phyloP scores from a whole-genome alignment of 2,329 filamentous ascomycete species.

The Sclerotinia trifoliorum region DNA sequence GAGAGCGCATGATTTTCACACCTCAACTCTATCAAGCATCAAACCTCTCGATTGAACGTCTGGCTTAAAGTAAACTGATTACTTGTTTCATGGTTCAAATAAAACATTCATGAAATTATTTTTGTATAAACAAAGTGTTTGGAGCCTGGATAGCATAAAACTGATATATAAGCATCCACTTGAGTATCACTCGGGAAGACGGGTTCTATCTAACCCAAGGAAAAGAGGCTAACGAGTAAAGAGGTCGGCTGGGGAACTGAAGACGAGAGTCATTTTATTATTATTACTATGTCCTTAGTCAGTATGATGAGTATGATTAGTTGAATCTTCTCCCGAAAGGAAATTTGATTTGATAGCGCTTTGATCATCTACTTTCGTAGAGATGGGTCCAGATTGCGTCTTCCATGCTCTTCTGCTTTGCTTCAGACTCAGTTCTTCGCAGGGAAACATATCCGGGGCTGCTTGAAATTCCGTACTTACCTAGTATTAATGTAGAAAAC shows the following conservation, averaged over 20 bases:
- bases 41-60: neutral
- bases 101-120: neutral
- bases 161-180: neutral
- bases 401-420: conserved; percentile 7
- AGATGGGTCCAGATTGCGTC: conserved; percentile 20
- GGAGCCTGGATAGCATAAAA: conserved; percentile 2
- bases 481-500: conserved; percentile 15
- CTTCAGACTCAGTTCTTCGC: neutral
- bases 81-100: conserved; percentile 3
- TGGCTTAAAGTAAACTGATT: neutral
- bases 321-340: conserved; percentile 1
- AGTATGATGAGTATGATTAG: neutral
- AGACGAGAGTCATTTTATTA: neutral
- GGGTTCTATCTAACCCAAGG: neutral
- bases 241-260: conserved; percentile 8
- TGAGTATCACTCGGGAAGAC: neutral
- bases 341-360: conserved; percentile 12
- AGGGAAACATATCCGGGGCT: conserved; percentile 19
- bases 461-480: neutral
- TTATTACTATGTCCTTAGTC: neutral
- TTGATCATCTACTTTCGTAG: conserved; percentile 8
- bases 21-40: conserved; percentile 3
- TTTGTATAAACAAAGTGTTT: neutral
- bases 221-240: neutral
- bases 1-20: neutral